Percentiles rank a stretch among this genome's conserved stretches.
Evolutionary conservation across 148 eudicot species (phyloP).

Genomic region (Linanthus parryae): DNA sequence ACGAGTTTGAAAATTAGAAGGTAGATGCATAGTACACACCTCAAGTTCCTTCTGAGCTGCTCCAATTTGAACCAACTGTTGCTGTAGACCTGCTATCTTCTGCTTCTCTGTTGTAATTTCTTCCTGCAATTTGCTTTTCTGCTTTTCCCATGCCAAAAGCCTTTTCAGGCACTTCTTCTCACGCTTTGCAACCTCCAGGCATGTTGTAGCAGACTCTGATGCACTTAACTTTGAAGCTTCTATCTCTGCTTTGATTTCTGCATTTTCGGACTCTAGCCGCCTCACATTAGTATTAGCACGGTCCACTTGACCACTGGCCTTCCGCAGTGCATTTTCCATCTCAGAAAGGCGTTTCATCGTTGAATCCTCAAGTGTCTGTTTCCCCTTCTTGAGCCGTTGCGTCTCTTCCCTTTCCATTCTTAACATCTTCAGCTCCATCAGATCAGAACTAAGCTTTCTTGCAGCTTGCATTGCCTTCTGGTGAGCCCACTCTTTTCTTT

Average conservation of each 20-base stretch:
- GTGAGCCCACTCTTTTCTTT: constrained; percentile 96
- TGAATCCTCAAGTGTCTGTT: constrained; percentile 76
- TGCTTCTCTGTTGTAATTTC: constrained; percentile 75
- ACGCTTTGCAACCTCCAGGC: constrained; percentile 84
- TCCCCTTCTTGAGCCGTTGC: constrained; percentile 82
- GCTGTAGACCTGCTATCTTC: constrained; percentile 55
- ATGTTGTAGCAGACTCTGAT: constrained; percentile 75
- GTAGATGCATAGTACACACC: constrained; percentile 48
- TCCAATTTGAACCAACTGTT: constrained; percentile 52
- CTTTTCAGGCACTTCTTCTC: constrained; percentile 87
- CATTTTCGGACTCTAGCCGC: constrained; percentile 90
- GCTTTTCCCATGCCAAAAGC: constrained; percentile 95
- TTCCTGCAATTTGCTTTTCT: constrained; percentile 75
- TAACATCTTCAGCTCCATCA: constrained; percentile 72
- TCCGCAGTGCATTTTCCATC: constrained; percentile 89
- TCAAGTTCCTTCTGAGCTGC: constrained; percentile 66
- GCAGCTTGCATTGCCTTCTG: constrained; percentile 99
- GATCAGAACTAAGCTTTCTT: constrained; percentile 72
- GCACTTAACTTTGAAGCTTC: constrained; percentile 97
- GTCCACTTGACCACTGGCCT: constrained; percentile 91
- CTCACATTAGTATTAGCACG: constrained; percentile 84
- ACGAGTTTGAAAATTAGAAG: no score
- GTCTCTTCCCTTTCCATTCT: constrained; percentile 96
- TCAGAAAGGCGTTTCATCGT: constrained; percentile 85
- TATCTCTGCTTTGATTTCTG: constrained; percentile 97